Conservation (phyloP, 106 monocot species). For the Agapanthus africanus region DNA sequence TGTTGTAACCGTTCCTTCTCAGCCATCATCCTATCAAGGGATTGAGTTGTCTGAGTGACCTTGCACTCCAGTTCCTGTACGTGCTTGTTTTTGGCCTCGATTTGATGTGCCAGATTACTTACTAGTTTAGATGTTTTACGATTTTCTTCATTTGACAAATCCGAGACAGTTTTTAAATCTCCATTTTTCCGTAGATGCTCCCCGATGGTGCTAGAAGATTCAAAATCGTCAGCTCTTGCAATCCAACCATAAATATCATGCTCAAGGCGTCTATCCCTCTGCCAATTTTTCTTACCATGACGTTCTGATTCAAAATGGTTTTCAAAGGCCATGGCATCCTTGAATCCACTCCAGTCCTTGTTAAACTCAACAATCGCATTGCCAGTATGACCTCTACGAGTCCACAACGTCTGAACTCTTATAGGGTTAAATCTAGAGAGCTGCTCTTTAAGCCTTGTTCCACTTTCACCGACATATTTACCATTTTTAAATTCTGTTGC, state of each 20-base stretch:
- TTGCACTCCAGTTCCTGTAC: conserved; percentile 37
- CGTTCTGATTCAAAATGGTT: conserved; percentile 38
- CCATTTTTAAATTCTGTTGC: conserved; percentile 40
- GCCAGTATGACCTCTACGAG: conserved; percentile 30
- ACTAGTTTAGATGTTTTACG: conserved; percentile 42
- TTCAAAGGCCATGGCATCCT: conserved; percentile 79
- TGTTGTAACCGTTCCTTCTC: conserved; percentile 19
- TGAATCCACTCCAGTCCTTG: conserved; percentile 72
- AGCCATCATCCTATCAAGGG: conserved; percentile 37
- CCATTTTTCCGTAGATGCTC: conserved; percentile 52
- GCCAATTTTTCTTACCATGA: conserved; percentile 56
- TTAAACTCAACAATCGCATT: conserved; percentile 57
- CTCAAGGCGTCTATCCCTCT: not conserved
- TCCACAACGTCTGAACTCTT: conserved; percentile 45
- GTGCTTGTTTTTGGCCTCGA: conserved; percentile 30
- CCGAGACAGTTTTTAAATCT: conserved; percentile 53
- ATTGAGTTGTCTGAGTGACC: conserved; percentile 13
- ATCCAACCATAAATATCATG: conserved; percentile 60
- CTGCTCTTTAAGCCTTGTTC: conserved; percentile 31
- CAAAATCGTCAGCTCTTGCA: conserved; percentile 54
- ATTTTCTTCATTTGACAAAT: conserved; percentile 32
- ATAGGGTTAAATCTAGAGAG: conserved; percentile 58
- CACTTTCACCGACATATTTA: conserved; percentile 35
- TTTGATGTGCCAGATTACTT: conserved; percentile 28
- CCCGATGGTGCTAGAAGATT: conserved; percentile 28